These are phyloP conservation scores for Venturia nashicola DNA, from an alignment of 2,329 filamentous ascomycete species.

Conservation along the genomic window DNA sequence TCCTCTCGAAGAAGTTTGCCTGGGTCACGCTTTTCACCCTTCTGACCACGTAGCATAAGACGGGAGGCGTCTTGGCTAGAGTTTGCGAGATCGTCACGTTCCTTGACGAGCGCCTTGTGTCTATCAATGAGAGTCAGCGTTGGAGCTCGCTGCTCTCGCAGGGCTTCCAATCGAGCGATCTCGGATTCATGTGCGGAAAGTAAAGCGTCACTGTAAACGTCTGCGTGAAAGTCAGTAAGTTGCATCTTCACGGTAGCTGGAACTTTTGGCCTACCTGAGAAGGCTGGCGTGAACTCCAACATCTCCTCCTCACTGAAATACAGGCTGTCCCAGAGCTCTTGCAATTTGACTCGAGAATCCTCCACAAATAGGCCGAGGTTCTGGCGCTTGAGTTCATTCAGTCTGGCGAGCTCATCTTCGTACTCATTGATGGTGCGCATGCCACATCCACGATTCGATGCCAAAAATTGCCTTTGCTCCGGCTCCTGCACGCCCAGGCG, in stretches of 20 bases:
- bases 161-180: conserved; percentile 64
- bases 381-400: conserved; percentile 89
- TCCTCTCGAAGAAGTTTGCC: conserved; percentile 89
- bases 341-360: conserved; percentile 78
- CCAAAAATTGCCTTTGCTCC: conserved; percentile 76
- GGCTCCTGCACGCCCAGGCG: conserved; percentile 71
- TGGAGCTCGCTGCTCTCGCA: conserved; percentile 79
- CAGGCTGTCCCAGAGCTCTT: conserved; percentile 87
- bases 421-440: conserved; percentile 90
- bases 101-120: conserved; percentile 69
- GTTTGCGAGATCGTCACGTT: conserved; percentile 75
- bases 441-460: conserved; percentile 80
- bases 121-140: conserved; percentile 71
- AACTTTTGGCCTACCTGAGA: conserved; percentile 41
- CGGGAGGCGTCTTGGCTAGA: conserved; percentile 93
- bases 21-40: conserved; percentile 88
- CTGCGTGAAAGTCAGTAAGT: conserved; percentile 23
- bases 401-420: conserved; percentile 72
- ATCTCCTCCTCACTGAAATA: conserved; percentile 98
- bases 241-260: not conserved
- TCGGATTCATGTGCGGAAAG: conserved; percentile 92
- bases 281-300: conserved; percentile 93
- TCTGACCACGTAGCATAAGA: conserved; percentile 79
- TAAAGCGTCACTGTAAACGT: conserved; percentile 92
- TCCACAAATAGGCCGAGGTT: conserved; percentile 95